Conservation (phyloP, 345 rosid genomes). For the Abelmoschus esculentus region DNA sequence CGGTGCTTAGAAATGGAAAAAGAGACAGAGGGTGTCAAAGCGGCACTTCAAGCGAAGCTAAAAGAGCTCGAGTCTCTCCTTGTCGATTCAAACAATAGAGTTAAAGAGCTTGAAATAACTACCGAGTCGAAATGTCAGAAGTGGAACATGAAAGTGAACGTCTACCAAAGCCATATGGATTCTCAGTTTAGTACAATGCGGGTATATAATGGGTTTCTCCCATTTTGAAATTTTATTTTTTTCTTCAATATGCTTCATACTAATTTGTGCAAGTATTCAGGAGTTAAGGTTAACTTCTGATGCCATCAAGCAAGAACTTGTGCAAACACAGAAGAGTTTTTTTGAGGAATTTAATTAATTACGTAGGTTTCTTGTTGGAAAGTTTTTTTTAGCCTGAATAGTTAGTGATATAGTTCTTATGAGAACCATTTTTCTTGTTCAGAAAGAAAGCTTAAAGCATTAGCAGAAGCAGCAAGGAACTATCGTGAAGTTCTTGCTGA, state of each 20-base stretch:
- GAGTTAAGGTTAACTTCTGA: conserved; percentile 50
- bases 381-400: conserved; percentile 2
- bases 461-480: conserved; percentile 57
- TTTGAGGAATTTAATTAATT: conserved; percentile 45
- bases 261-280: conserved; percentile 29
- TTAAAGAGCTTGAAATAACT: conserved; percentile 38
- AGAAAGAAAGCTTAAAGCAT: conserved; percentile 52
- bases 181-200: conserved; percentile 43
- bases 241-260: not conserved
- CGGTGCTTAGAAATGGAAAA: conserved; percentile 48
- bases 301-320: conserved; percentile 62
- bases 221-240: conserved; percentile 1
- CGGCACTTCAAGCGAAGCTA: conserved; percentile 36
- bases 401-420: not conserved
- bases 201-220: conserved; percentile 29
- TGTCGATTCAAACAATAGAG: conserved; percentile 31
- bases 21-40: conserved; percentile 41
- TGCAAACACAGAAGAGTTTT: conserved; percentile 36
- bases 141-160: conserved; percentile 52
- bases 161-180: conserved; percentile 29
- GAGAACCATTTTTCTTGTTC: conserved; percentile 10
- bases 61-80: conserved; percentile 44
- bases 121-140: conserved; percentile 29
- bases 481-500: conserved; percentile 69
- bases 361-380: conserved; percentile 32